phyloP scores from a whole-genome alignment of 331 rosid species.

The Malus hybrid region DNA sequence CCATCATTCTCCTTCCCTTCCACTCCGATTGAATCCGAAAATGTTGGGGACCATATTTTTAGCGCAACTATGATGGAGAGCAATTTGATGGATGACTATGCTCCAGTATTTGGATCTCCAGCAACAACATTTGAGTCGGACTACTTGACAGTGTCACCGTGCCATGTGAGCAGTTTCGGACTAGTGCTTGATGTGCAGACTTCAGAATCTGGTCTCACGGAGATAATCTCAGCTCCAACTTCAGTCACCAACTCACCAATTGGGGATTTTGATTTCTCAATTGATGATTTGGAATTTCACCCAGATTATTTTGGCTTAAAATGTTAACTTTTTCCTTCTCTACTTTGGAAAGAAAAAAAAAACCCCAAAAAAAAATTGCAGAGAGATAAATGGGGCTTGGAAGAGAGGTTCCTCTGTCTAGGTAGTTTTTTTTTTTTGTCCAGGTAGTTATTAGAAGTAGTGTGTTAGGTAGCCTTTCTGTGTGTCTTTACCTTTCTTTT shows the following conservation, averaged over 20 bases:
- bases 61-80: conserved; percentile 15
- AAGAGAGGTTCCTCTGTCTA: conserved; percentile 1
- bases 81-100: conserved; percentile 21
- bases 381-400: not conserved
- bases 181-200: conserved; percentile 32
- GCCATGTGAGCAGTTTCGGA: conserved; percentile 19
- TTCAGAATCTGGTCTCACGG: conserved; percentile 52
- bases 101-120: conserved; percentile 30
- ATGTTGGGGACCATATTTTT: conserved; percentile 26
- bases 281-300: conserved; percentile 36
- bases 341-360: not conserved
- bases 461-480: not conserved
- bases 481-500: not conserved
- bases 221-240: conserved; percentile 48
- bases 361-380: not conserved
- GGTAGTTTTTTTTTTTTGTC: not conserved
- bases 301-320: conserved; percentile 22
- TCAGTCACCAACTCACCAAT: conserved; percentile 55
- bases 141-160: conserved; percentile 18
- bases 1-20: conserved; percentile 39
- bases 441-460: not conserved
- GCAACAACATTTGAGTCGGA: conserved; percentile 42
- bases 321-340: not conserved
- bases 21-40: conserved; percentile 25
- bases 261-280: conserved; percentile 30